Base-by-base conservation (phyloP, 768 basidiomycete species). In the Tylopilus balloui region DNA sequence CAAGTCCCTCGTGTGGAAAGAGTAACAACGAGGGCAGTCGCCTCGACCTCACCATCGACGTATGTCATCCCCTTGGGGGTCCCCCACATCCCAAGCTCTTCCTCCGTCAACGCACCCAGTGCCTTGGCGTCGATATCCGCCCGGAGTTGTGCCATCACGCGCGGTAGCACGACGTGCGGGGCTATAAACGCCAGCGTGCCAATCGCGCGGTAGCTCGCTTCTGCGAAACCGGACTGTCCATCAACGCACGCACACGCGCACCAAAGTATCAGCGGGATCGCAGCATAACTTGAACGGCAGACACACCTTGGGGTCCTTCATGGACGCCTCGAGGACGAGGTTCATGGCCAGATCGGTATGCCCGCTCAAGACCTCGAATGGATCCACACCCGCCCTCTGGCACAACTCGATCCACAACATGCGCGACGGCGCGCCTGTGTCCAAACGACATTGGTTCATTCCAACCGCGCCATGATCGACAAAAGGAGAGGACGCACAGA, bases 31-130 rank as follows among this genome's bases (percentile, higher is more conserved):
- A n/a, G n/a, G n/a, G 11, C 4, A 27, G 7, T 34, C n/a, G 32
- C 9, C 32, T 9, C 6, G 4, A 13, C 7, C 11, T 28, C 48
- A 90, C 92, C 89, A 66, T 96, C 90, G 32, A 89, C 75, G 52
- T 77, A 97, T 0, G 81, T 73, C 7, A 77, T 83, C n/a, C 86
- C 95, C 44, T 85, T 83, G 0, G 89, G 88, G 1, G 92, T 92
- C 3, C 73, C 71, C 92, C 90, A 97, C 13, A 96, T 84, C 6
- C 82, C 88, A 15, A 92, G 63, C 38, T 96, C 93, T 8, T 77
- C 72, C 12, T 84, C 76, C 0, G 84, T 84, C 48, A 98, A 66
- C 14, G 79, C 68, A 17, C 79, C 76, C 42, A 94, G 70, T n/a
- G 70, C 62, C 1, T 64, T 55, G 0, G 80, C 72, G 48, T 84